Base-by-base conservation (phyloP, 306 rosid genomes). In the Acacia crassicarpa region DNA sequence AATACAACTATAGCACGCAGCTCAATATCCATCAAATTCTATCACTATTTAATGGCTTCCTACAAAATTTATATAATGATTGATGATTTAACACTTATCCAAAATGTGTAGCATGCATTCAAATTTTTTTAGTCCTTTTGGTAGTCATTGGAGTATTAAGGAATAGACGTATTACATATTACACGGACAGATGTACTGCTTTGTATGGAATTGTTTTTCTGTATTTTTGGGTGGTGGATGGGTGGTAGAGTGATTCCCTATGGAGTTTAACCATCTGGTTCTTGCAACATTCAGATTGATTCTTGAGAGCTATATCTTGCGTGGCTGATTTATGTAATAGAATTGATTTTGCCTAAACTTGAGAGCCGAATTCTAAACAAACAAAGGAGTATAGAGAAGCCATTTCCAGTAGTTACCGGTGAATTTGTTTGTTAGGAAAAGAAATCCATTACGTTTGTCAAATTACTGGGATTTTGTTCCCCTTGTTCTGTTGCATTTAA, bases 291-390 rank as follows among this genome's bases (percentile, higher is more conserved):
- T 44, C 45, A 25, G 13, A 56, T 77, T 72, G 62, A 48, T 72
- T 16, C 8, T 72, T 27, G 25, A 13, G 74, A 44, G 33, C 16
- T n/a, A 40, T 46, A 44, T n/a, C 62, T 22, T 32, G 23, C 22
- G 23, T 59, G 51, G 41, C 19, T 59, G 23, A 17, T 70, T 71
- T 63, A 15, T 69, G 20, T 41, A 10, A 3, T 4, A n/a, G 53
- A 69, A 43, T 69, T 69, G 74, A 22, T 72, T 38, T 68, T 65
- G 72, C 51, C 17, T 80, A 22, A 16, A 72, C 66, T 30, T 19
- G 33, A 20, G 83, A 80, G 35, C 77, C 12, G 17, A 54, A 17
- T 40, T 27, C 46, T 80, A 14, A 59, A 45, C 40, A 19, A 40
- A n/a, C 72, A 5, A 79, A 22, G 30, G 23, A 45, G 49, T 63